Base-by-base conservation (phyloP, 2,329 filamentous ascomycete genomes). In the Aureobasidium sp. region DNA sequence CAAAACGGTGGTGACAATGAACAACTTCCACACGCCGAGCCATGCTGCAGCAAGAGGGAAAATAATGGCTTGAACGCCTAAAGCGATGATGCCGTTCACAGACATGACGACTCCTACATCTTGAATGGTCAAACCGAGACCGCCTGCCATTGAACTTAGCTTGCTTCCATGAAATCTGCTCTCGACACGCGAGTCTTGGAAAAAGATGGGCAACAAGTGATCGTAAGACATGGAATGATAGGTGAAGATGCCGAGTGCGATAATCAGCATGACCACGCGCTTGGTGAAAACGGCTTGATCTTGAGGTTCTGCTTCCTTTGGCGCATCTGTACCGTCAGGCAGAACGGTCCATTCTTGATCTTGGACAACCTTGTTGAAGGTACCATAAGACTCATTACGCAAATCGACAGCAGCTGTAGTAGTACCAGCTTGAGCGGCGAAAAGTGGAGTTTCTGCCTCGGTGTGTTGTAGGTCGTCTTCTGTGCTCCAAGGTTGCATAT, bases 201-300 rank as follows among this genome's bases (percentile, higher is more conserved):
- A 81, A 70, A 95, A 96, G 56, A 96, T 95, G 6, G 90, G 90
- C 51, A 95, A 76, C 1, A 96, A 78, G 66, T 95, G 88, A 64
- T 96, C 91, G 69, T 88, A 96, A 0, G 86, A 90, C 90, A 96
- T 96, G 32, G 86, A 89, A 70, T 96, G 90, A 66, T 95, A 95
- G 4, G 89, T 93, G 71, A 95, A 95, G 58, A 96, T 88, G 39
- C 86, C 88, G 42, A 96, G 73, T 1, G 90, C 85, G n/a, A 89
- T 64, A 34, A 93, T 82, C 50, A 95, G 79, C 68, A 86, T 83
- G 59, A 87, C 74, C 56, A 95, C 83, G 35, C 79, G 79, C 68
- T 72, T 76, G 2, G 78, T 84, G 60, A 84, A 80, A 48, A 78
- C 74, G 55, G 74, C 74, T 24, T 71, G 64, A 12, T 66, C 65